phyloP scores from a whole-genome alignment of 2,329 filamentous ascomycete genomes.

The Pleoardoris graminearum region DNA sequence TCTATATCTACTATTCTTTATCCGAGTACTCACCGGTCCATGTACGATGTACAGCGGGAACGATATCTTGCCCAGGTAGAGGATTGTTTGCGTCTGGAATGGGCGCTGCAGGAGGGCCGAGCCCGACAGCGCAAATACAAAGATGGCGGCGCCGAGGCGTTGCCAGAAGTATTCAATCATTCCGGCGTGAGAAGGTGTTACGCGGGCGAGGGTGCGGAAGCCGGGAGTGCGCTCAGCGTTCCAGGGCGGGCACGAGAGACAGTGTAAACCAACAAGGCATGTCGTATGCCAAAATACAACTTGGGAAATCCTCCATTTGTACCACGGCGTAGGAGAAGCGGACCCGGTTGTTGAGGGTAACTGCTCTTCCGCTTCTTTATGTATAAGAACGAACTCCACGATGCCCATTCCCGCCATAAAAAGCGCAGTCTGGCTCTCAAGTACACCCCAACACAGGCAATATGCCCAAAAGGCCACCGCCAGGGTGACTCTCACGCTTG shows the following conservation, averaged over 20 bases:
- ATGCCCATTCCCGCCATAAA: constrained; percentile 28
- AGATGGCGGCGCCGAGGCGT: constrained; percentile 53
- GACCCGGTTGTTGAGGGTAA: neutral
- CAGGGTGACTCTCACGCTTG: constrained; percentile 16
- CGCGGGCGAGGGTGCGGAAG: constrained; percentile 54
- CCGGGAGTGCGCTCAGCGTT: constrained; percentile 53
- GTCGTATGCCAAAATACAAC: constrained; percentile 22
- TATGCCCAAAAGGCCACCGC: constrained; percentile 17
- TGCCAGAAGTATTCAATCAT: constrained; percentile 62
- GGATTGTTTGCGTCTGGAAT: constrained; percentile 50
- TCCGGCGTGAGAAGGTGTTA: constrained; percentile 56
- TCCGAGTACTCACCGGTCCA: constrained; percentile 54
- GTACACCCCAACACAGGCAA: constrained; percentile 14
- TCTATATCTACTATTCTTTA: no score
- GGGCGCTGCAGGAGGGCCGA: constrained; percentile 34
- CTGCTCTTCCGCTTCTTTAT: constrained; percentile 8
- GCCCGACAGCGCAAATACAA: constrained; percentile 21
- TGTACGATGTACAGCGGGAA: constrained; percentile 60
- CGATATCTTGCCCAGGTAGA: constrained; percentile 59
- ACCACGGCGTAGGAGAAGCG: neutral
- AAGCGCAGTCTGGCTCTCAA: constrained; percentile 24
- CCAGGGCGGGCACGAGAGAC: constrained; percentile 54
- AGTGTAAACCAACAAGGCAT: constrained; percentile 55
- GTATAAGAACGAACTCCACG: constrained; percentile 26
- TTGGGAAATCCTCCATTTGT: neutral